Percentiles rank a stretch among this genome's conserved stretches.
Conservation (phyloP, 2,329 filamentous ascomycete genomes). For the Leptographium radiaticola region DNA sequence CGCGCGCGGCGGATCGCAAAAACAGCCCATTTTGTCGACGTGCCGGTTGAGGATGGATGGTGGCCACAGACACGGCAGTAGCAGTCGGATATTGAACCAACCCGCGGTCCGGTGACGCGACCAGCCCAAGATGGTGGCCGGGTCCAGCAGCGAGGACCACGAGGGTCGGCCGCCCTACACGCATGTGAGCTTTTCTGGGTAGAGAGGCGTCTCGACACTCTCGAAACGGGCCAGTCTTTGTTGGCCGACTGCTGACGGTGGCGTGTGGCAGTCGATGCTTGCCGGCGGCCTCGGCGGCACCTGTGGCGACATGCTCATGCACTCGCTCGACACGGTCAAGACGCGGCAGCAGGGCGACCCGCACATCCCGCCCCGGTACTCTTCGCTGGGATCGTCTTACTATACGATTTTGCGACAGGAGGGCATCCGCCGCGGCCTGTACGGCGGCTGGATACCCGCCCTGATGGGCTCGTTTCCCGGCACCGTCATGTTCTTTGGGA, state of each 20-base stretch:
- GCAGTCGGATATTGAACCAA: conserved; percentile 4
- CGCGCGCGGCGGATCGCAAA: too few relatives aligned
- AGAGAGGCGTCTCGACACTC: neutral
- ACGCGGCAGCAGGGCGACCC: conserved; percentile 95
- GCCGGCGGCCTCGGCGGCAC: conserved; percentile 87
- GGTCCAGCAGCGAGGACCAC: conserved; percentile 29
- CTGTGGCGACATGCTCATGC: conserved; percentile 95
- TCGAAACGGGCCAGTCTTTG: neutral
- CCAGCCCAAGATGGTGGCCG: conserved; percentile 13
- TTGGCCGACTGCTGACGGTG: neutral
- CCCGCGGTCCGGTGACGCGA: conserved; percentile 1
- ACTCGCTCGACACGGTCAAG: conserved; percentile 96
- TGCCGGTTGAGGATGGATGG: conserved; percentile 11
- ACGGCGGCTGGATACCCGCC: conserved; percentile 86
- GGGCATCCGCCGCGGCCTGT: conserved; percentile 72
- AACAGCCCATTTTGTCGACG: too few relatives aligned
- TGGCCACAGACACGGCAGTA: conserved; percentile 1
- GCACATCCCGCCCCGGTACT: conserved; percentile 83
- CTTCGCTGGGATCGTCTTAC: conserved; percentile 80
- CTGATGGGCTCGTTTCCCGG: conserved; percentile 87
- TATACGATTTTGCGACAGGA: conserved; percentile 88
- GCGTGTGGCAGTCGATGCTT: conserved; percentile 64
- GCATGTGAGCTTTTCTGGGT: conserved; percentile 20
- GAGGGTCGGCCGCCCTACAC: conserved; percentile 49
- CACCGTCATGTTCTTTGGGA: conserved; percentile 89